Base-by-base conservation (phyloP, 2,329 filamentous ascomycete species). In the Sporothrix sp. region DNA sequence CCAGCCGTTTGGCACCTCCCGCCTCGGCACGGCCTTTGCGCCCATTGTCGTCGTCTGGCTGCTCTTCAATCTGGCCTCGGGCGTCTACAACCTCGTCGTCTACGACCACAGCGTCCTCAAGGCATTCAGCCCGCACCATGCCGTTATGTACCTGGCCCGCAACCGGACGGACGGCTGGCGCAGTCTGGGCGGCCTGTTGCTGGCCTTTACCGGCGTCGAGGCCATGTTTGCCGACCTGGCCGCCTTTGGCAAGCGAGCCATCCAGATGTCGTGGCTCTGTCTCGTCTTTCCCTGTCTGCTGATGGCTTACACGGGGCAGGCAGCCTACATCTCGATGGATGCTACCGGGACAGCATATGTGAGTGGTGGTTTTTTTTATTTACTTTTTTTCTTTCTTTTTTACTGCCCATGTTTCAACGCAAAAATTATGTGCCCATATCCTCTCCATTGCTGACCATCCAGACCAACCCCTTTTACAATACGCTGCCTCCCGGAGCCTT, bases 201-300 rank as follows among this genome's bases (percentile, higher is more conserved):
- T 90, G 9, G 76, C 81, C 3, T 89, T 90, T 59, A 89, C 85
- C 2, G 85, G 82, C 16, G 82, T 86, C n/a, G 85, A 89, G 62
- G 84, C 85, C 1, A 70, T 90, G 1, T 90, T 88, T 60, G 85
- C 85, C 3, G 85, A 90, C 58, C 70, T 90, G 7, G 85, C 85
- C 30, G 85, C 85, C 20, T 90, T 90, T 63, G 78, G 76, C 63
- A 73, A 76, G 58, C 69, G 75, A 37, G 84, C 85, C 0, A 80
- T 90, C 47, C 84, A 87, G 61, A 70, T 89, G 14, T 83, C 77
- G 38, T 90, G 85, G 85, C 68, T 88, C 4, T 70, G 72, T 47
- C 81, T 80, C 57, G 75, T 77, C 2, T 85, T 81, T 54, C 86
- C 86, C 0, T 87, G 83, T 59, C 70, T 75, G 44, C 62, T 84